Percentiles rank a stretch among this genome's conserved stretches.
Conservation (phyloP, 192 early-diverging fungal genomes). For the Coemansia interrupta region DNA sequence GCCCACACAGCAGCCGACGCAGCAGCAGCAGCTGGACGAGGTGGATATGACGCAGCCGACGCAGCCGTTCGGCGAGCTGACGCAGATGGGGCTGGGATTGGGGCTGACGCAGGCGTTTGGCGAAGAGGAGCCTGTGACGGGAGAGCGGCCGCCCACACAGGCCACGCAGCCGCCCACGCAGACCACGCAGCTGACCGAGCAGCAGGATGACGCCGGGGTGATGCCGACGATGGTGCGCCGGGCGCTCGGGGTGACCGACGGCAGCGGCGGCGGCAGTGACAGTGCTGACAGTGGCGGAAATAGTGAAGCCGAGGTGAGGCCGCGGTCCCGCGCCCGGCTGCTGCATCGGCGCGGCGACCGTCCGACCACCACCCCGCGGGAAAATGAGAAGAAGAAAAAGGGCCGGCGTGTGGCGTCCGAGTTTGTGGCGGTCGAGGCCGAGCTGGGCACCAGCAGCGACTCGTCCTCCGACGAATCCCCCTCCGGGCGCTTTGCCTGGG, state of each 20-base stretch:
- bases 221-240: constrained; percentile 33
- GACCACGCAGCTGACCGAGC: constrained; percentile 17
- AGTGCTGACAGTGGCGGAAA: neutral
- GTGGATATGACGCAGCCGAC: constrained; percentile 20
- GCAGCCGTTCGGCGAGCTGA: constrained; percentile 13
- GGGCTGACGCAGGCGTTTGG: no score
- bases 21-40: neutral
- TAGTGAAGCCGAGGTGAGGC: neutral
- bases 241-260: constrained; percentile 8
- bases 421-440: constrained; percentile 53
- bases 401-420: constrained; percentile 18
- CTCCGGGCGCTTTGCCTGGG: constrained; percentile 40
- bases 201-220: constrained; percentile 1
- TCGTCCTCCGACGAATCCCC: constrained; percentile 16
- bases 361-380: no score
- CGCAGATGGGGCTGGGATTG: constrained; percentile 4
- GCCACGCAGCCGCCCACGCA: constrained; percentile 16
- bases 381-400: neutral
- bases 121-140: no score
- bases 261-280: neutral
- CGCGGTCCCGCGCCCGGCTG: neutral
- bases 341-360: no score
- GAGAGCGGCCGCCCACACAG: neutral
- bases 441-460: constrained; percentile 41
- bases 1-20: neutral